Conservation (phyloP, 1,139 yeast species). For the Hyphopichia wangnamkhiaoensis region DNA sequence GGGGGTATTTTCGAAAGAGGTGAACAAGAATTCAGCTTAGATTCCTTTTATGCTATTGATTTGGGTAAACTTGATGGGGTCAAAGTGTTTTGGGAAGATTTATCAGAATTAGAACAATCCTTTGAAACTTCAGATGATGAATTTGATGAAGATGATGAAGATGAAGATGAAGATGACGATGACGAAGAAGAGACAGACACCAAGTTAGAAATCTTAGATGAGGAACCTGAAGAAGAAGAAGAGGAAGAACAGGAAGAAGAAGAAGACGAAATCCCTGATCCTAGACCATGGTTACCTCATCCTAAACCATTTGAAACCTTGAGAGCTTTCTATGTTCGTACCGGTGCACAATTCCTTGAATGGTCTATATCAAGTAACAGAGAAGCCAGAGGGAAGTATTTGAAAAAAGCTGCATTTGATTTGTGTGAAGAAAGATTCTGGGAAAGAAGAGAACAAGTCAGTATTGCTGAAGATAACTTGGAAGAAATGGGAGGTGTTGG, state of each 20-base stretch:
- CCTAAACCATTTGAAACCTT: conserved; percentile 92
- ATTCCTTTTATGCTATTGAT: conserved; percentile 84
- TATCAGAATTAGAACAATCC: conserved; percentile 39
- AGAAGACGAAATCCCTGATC: conserved; percentile 80
- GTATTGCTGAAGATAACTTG: conserved; percentile 82
- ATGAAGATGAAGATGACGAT: conserved; percentile 63
- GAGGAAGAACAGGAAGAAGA: conserved; percentile 61
- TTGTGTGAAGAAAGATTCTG: conserved; percentile 95
- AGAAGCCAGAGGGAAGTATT: conserved; percentile 87
- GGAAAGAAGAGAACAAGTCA: conserved; percentile 95
- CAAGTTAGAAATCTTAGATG: conserved; percentile 55
- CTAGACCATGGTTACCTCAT: conserved; percentile 95
- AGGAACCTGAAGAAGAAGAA: conserved; percentile 59
- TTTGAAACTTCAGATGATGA: conserved; percentile 41
- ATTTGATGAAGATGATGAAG: conserved; percentile 56
- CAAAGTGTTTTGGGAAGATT: conserved; percentile 87
- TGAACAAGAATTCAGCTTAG: conserved; percentile 80
- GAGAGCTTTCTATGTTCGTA: conserved; percentile 80
- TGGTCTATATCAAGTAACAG: conserved; percentile 89
- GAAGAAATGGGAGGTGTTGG: conserved; percentile 94
- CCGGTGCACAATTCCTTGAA: conserved; percentile 83
- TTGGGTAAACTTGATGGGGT: conserved; percentile 86
- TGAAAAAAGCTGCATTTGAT: conserved; percentile 88
- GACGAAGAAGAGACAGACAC: conserved; percentile 67
- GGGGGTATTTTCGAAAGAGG: conserved; percentile 93